Conservation (phyloP, 805 yeast species). For the Ogataea ganodermae region DNA sequence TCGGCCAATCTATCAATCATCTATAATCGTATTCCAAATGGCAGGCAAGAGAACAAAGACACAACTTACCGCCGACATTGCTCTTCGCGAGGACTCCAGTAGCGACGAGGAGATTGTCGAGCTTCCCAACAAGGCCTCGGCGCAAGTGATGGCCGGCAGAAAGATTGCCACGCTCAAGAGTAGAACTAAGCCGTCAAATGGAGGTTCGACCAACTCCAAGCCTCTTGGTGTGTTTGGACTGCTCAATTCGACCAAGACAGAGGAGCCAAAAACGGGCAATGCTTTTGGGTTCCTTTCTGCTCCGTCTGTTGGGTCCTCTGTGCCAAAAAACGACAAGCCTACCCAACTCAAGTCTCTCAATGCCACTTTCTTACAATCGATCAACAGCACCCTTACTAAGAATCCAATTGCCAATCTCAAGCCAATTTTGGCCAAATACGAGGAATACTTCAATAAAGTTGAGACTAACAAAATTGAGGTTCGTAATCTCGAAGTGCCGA, state of each 20-base stretch:
- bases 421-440: conserved; percentile 59
- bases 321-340: conserved; percentile 31
- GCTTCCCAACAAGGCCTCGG: conserved; percentile 51
- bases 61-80: conserved; percentile 59
- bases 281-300: conserved; percentile 2
- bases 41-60: conserved; percentile 59
- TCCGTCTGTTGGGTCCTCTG: background rate
- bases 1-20: background rate
- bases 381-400: conserved; percentile 42
- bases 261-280: conserved; percentile 2
- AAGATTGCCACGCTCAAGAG: conserved; percentile 64
- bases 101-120: conserved; percentile 41
- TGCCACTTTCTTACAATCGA: conserved; percentile 52
- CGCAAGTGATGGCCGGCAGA: conserved; percentile 63
- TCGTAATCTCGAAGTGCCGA: conserved; percentile 27
- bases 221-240: conserved; percentile 18
- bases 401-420: conserved; percentile 59
- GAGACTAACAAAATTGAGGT: conserved; percentile 30
- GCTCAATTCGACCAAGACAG: conserved; percentile 6
- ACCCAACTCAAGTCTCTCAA: conserved; percentile 66
- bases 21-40: background rate
- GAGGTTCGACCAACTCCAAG: conserved; percentile 15
- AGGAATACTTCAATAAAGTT: conserved; percentile 48
- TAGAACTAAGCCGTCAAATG: conserved; percentile 29
- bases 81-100: conserved; percentile 27